These are phyloP conservation scores for Croton setiger DNA, from an alignment of 441 rosid genomes.

Conservation along the genomic window DNA sequence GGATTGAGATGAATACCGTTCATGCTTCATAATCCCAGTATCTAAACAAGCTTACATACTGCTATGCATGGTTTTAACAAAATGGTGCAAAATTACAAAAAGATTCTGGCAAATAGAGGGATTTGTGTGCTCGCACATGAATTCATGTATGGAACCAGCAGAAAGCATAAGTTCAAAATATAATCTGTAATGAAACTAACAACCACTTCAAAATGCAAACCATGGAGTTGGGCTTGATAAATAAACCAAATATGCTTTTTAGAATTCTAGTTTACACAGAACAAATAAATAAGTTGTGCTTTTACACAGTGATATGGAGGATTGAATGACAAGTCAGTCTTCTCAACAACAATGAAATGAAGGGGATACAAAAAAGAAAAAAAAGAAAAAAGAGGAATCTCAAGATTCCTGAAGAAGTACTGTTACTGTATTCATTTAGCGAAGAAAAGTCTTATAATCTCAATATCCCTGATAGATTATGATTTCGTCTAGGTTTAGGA, in stretches of 20 bases:
- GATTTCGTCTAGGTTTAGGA: background rate
- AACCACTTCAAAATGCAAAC: background rate
- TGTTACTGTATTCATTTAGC: background rate
- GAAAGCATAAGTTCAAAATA: background rate
- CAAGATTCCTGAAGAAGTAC: background rate
- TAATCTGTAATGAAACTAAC: background rate
- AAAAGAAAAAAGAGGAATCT: background rate
- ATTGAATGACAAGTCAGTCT: background rate
- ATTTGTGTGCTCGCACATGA: background rate
- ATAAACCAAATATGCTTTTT: too few relatives aligned
- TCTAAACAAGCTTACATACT: background rate
- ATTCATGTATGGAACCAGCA: too few relatives aligned
- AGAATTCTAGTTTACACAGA: background rate
- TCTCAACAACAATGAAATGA: constrained; percentile 3
- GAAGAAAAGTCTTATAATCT: background rate
- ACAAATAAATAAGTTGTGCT: background rate
- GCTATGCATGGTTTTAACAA: too few relatives aligned
- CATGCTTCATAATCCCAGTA: background rate
- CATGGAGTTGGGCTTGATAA: background rate
- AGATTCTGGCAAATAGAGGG: too few relatives aligned
- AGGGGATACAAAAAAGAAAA: too few relatives aligned
- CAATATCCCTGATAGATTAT: background rate
- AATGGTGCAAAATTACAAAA: too few relatives aligned
- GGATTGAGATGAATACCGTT: too few relatives aligned
- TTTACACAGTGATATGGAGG: background rate